Conservation (phyloP, 345 rosid species). For the Hibiscus mutabilis region DNA sequence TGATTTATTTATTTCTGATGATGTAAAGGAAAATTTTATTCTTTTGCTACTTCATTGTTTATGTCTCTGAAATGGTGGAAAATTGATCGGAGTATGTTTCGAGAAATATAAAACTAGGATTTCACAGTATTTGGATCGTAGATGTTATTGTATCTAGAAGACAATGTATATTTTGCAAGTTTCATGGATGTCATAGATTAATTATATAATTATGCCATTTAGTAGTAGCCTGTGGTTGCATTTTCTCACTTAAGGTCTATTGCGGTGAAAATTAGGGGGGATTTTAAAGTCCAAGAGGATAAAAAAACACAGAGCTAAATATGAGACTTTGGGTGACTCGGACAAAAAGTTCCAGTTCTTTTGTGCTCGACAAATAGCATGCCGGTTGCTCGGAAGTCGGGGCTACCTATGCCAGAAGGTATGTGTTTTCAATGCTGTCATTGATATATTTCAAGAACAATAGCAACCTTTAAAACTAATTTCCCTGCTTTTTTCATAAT, state of each 20-base stretch:
- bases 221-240: not conserved
- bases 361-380: slow-evolving; percentile 84
- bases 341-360: slow-evolving; percentile 69
- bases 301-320: slow-evolving; percentile 87
- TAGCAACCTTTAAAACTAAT: not conserved
- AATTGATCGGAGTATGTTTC: not conserved
- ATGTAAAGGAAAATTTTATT: not conserved
- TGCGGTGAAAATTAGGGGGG: slow-evolving; percentile 48
- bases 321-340: slow-evolving; percentile 65
- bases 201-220: too few species aligned
- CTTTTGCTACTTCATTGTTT: not conserved
- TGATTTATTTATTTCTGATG: not conserved
- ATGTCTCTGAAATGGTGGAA: not conserved
- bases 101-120: not conserved
- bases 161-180: not conserved
- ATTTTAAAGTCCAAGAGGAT: slow-evolving; percentile 64
- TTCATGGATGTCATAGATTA: not conserved
- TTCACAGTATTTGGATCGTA: too few species aligned
- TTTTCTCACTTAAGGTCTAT: not conserved
- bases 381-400: slow-evolving; percentile 82
- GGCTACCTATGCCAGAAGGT: slow-evolving; percentile 95
- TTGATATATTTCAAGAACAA: not conserved
- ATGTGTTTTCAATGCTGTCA: slow-evolving; percentile 3
- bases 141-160: too few species aligned
- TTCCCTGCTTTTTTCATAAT: not conserved